Conservation (phyloP, 768 basidiomycete genomes). For the Tephrocybe sp. region DNA sequence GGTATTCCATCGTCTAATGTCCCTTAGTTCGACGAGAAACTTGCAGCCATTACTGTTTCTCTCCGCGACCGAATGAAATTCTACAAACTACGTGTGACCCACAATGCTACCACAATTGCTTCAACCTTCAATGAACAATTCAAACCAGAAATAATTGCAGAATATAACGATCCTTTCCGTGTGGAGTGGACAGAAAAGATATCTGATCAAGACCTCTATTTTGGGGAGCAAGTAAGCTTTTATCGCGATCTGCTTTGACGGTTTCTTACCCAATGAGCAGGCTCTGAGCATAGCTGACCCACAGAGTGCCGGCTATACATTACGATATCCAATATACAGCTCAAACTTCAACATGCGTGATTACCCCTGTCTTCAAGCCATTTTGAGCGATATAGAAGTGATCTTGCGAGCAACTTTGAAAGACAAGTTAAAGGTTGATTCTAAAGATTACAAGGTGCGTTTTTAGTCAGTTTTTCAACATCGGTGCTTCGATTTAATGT, state of each 20-base stretch:
- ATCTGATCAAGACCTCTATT: constrained; percentile 48
- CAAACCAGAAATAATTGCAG: constrained; percentile 81
- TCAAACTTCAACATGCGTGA: constrained; percentile 79
- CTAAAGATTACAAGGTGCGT: constrained; percentile 58
- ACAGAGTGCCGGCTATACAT: constrained; percentile 58
- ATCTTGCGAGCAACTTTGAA: constrained; percentile 63
- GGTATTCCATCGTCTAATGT: not conserved
- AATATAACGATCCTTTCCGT: constrained; percentile 77
- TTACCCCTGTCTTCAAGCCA: constrained; percentile 66
- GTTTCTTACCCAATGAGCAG: constrained; percentile 34
- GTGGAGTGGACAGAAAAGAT: constrained; percentile 78
- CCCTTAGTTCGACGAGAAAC: constrained; percentile 69
- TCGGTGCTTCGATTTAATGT: not conserved
- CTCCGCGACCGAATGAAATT: constrained; percentile 83
- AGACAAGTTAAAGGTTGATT: constrained; percentile 54
- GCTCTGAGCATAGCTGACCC: constrained; percentile 73
- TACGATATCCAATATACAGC: constrained; percentile 83
- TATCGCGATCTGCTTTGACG: not conserved
- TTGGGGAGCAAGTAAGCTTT: constrained; percentile 65
- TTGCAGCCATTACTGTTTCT: constrained; percentile 67
- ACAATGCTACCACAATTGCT: constrained; percentile 65
- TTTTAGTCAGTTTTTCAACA: not conserved
- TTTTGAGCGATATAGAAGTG: constrained; percentile 75
- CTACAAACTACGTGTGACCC: constrained; percentile 77
- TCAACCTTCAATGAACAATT: constrained; percentile 81